Percentiles rank a stretch among this genome's conserved stretches.
These are phyloP conservation scores for Lepiota brunneoincarnata DNA, from an alignment of 768 basidiomycete genomes.

Conservation along the genomic window DNA sequence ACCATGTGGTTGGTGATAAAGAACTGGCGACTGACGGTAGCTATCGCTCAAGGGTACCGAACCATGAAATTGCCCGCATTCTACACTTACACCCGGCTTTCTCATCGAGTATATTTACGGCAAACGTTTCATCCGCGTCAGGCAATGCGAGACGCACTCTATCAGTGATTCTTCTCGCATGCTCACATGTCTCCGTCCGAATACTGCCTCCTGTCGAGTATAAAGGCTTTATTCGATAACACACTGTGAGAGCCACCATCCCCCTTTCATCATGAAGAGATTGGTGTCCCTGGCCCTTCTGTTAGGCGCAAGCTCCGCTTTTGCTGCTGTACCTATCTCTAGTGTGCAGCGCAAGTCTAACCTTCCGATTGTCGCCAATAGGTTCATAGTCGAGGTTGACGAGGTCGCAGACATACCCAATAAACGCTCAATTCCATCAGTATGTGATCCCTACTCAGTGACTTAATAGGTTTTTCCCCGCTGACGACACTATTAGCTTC, in stretches of 20 bases:
- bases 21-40: no score
- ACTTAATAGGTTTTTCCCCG: not conserved
- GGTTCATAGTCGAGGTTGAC: constrained; percentile 59
- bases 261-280: constrained; percentile 30
- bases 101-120: constrained; percentile 2
- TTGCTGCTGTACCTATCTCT: constrained; percentile 32
- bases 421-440: constrained; percentile 30
- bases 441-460: constrained; percentile 15
- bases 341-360: constrained; percentile 35
- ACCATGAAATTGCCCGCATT: no score
- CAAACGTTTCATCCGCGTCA: not conserved
- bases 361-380: constrained; percentile 40
- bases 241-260: not conserved
- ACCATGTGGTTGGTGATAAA: no score
- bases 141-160: not conserved
- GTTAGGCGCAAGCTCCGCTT: constrained; percentile 22
- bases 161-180: constrained; percentile 1
- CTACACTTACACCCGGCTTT: not conserved
- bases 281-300: constrained; percentile 25
- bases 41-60: no score
- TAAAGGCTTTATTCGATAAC: not conserved
- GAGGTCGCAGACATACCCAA: constrained; percentile 30
- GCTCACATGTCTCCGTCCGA: not conserved
- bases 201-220: not conserved
- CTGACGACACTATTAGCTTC: constrained; percentile 30